A percentile compares a stretch with the other conserved stretches of the same genome.
phyloP scores from a whole-genome alignment of 2,329 filamentous ascomycete species.

The Fusarium sp. region DNA sequence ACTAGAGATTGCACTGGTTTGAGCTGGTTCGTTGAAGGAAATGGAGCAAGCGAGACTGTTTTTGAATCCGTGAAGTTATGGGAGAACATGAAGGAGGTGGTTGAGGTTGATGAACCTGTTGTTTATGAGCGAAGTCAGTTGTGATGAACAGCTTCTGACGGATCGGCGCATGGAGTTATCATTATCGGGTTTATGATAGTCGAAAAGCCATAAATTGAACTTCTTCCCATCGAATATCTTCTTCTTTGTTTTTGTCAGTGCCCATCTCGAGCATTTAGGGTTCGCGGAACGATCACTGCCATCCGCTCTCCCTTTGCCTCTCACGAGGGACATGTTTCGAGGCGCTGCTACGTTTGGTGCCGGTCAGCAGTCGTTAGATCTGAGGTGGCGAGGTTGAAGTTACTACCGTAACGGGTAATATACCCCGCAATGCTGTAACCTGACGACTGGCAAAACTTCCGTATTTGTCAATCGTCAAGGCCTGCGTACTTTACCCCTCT shows the following conservation, averaged over 20 bases:
- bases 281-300: background rate
- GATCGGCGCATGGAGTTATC: background rate
- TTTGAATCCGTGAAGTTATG: slow-evolving; percentile 36
- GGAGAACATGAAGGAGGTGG: slow-evolving; percentile 30
- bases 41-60: background rate
- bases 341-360: background rate
- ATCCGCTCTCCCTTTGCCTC: accelerated
- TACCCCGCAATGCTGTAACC: background rate
- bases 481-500: background rate
- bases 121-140: slow-evolving; percentile 19
- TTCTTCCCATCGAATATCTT: background rate
- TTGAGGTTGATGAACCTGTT: slow-evolving; percentile 19
- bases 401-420: slow-evolving; percentile 1
- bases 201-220: background rate
- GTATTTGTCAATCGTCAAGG: background rate
- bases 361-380: background rate
- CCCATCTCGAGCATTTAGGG: no score
- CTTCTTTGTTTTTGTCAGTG: no score
- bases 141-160: background rate
- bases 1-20: slow-evolving; percentile 23
- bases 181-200: background rate
- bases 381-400: background rate
- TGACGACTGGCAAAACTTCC: background rate
- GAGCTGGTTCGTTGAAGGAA: slow-evolving; percentile 38
- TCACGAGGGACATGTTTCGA: no score